Conservation (phyloP, 202 grass and related monocot species). For the Panicum hallii region DNA sequence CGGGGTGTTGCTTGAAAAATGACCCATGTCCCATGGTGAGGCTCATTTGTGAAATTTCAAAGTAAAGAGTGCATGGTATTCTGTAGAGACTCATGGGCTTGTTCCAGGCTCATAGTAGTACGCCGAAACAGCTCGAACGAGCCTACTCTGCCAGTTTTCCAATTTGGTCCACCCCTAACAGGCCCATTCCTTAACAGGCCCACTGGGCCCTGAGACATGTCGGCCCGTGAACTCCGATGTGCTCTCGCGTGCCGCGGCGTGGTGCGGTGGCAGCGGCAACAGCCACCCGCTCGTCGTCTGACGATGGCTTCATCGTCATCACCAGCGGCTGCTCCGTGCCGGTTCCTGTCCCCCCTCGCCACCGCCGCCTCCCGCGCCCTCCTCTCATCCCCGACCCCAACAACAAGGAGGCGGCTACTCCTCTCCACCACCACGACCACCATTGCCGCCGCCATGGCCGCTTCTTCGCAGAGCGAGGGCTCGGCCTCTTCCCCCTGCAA, state of each 20-base stretch:
- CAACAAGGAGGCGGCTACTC: constrained; percentile 29
- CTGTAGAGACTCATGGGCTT: too few relatives aligned
- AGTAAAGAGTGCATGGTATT: too few relatives aligned
- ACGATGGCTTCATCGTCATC: constrained; percentile 22
- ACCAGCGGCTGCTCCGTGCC: not conserved
- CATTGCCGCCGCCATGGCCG: constrained; percentile 59
- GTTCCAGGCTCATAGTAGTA: too few relatives aligned
- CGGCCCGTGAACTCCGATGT: not conserved
- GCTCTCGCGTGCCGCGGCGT: too few relatives aligned
- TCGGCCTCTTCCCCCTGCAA: constrained; percentile 47
- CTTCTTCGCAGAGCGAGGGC: constrained; percentile 16
- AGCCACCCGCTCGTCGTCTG: not conserved
- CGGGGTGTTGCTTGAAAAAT: too few relatives aligned
- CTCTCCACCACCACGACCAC: constrained; percentile 39
- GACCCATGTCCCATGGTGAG: too few relatives aligned
- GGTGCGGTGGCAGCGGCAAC: not conserved
- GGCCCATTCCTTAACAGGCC: not conserved
- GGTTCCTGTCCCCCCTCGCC: constrained; percentile 35
- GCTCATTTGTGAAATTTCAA: too few relatives aligned
- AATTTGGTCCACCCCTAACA: too few relatives aligned
- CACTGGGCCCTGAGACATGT: not conserved
- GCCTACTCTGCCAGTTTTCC: too few relatives aligned
- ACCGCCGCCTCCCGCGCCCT: not conserved
- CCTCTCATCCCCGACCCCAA: not conserved
- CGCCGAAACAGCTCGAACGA: too few relatives aligned